A percentile compares a stretch with the other conserved stretches of the same genome.
Evolutionary conservation across 495 filamentous ascomycete genomes (phyloP).

Genomic region (Penicillium angulare): DNA sequence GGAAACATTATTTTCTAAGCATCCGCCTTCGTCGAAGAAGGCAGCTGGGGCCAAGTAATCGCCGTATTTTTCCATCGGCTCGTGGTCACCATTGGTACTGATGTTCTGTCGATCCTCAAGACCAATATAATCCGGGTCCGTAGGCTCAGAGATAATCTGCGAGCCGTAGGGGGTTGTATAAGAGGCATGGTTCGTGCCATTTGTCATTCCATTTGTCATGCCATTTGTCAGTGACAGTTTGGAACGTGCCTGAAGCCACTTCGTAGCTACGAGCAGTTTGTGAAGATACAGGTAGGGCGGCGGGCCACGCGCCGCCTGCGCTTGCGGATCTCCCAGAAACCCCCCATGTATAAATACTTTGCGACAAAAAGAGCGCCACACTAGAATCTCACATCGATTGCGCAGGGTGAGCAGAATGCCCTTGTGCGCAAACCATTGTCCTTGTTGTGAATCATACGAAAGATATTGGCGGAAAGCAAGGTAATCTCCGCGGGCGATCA

Average conservation of each 20-base stretch:
- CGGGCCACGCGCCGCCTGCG: constrained; percentile 38
- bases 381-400: constrained; percentile 71
- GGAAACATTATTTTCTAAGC: no score
- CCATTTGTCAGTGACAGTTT: no score
- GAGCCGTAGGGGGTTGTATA: constrained; percentile 22
- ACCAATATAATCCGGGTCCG: constrained; percentile 34
- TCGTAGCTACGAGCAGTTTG: constrained; percentile 37
- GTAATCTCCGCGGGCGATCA: constrained; percentile 79
- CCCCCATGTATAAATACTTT: constrained; percentile 68
- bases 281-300: constrained; percentile 45
- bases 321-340: constrained; percentile 45
- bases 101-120: constrained; percentile 7
- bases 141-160: constrained; percentile 29
- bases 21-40: constrained; percentile 37
- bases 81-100: constrained; percentile 10
- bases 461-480: constrained; percentile 70
- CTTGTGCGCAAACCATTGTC: constrained; percentile 72
- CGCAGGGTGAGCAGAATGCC: constrained; percentile 70
- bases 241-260: constrained; percentile 41
- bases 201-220: background rate
- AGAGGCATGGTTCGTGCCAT: constrained; percentile 13
- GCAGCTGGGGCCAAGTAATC: constrained; percentile 39
- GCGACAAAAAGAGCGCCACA: constrained; percentile 82
- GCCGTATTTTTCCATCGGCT: constrained; percentile 28
- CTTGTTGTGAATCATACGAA: constrained; percentile 44